Conservation (phyloP, 352 stramenopile genomes). For the Globisporangium yorkense region DNA sequence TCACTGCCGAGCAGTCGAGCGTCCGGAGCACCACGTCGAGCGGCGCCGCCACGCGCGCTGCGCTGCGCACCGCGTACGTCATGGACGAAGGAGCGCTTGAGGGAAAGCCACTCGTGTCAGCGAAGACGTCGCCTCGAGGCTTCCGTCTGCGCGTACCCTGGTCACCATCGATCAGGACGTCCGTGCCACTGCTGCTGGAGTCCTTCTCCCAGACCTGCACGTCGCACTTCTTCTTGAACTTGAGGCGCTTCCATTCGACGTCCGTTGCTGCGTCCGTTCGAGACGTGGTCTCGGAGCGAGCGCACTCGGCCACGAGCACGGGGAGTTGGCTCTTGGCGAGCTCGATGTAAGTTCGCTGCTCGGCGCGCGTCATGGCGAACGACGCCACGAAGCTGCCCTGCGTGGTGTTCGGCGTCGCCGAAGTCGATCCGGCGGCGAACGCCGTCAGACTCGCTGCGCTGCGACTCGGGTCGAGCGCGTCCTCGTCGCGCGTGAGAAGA, state of each 20-base stretch:
- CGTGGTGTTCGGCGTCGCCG: not conserved
- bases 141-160: not conserved
- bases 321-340: constrained; percentile 19
- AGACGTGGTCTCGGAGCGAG: constrained; percentile 4
- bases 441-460: not conserved
- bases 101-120: not conserved
- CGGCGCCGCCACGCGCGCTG: constrained; percentile 42
- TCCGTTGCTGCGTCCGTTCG: not conserved
- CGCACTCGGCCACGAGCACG: constrained; percentile 30
- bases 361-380: constrained; percentile 41
- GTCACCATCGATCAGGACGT: not conserved
- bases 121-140: not conserved
- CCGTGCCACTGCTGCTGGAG: constrained; percentile 9
- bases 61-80: constrained; percentile 56
- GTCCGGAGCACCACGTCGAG: constrained; percentile 51
- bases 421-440: not conserved
- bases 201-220: constrained; percentile 51
- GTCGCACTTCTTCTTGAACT: constrained; percentile 26
- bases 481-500: not conserved
- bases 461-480: not conserved
- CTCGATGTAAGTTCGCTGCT: constrained; percentile 26
- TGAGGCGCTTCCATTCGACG: constrained; percentile 23
- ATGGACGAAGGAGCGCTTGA: not conserved
- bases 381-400: constrained; percentile 45
- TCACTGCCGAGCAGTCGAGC: constrained; percentile 48